Evolutionary conservation across 257 asterid genomes (phyloP).

Genomic region (Solanum boliviense): DNA sequence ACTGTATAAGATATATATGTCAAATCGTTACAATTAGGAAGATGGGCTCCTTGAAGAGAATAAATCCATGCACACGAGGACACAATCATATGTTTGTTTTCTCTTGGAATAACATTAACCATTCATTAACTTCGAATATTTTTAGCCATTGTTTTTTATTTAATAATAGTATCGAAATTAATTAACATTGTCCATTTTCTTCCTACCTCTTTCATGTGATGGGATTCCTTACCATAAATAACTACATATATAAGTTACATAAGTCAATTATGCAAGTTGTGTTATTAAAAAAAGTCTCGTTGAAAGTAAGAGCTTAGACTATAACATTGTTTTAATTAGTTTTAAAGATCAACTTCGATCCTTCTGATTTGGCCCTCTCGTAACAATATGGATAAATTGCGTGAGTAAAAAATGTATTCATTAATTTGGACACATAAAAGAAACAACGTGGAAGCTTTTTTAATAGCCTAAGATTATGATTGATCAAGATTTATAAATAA

Average conservation of each 20-base stretch:
- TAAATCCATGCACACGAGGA: conserved; percentile 16
- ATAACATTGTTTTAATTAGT: too few relatives aligned
- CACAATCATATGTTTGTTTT: conserved; percentile 4
- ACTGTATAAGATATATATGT: background rate
- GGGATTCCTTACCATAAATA: background rate
- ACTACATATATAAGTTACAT: background rate
- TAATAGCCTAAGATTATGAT: background rate
- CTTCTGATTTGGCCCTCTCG: background rate
- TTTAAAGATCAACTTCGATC: background rate
- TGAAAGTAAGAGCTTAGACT: background rate
- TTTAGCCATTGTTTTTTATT: background rate
- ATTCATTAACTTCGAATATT: background rate
- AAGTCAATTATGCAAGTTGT: background rate
- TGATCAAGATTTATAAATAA: background rate
- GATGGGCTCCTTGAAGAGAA: conserved; percentile 6
- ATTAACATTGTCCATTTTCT: background rate
- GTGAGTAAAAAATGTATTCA: background rate
- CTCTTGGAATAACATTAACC: conserved; percentile 1
- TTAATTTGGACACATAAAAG: background rate
- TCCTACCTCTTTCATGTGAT: background rate
- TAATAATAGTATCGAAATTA: background rate
- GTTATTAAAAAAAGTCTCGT: background rate
- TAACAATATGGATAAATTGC: background rate
- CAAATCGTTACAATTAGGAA: background rate
- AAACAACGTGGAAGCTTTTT: background rate